A percentile compares a stretch with the other conserved stretches of the same genome.
These are phyloP conservation scores for Castanopsis chinensis DNA, from an alignment of 306 rosid genomes.

Conservation along the genomic window DNA sequence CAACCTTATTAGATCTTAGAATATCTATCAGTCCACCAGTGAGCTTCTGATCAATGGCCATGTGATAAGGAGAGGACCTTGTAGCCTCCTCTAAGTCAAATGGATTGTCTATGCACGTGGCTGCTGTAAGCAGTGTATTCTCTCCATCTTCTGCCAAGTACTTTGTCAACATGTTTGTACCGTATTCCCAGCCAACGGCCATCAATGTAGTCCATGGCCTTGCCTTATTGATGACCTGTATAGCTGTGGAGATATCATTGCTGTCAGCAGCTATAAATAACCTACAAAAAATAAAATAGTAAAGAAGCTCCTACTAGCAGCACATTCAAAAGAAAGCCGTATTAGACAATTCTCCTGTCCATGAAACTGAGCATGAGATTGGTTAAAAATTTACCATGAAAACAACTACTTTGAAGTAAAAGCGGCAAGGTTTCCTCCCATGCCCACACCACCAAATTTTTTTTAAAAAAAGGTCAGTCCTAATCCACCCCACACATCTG, in stretches of 20 bases:
- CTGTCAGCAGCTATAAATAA: constrained; percentile 98
- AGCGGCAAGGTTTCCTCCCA: too few relatives aligned
- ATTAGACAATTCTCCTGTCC: neutral
- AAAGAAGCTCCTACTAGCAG: too few relatives aligned
- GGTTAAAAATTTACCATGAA: too few relatives aligned
- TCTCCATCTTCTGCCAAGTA: constrained; percentile 93
- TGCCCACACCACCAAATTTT: too few relatives aligned
- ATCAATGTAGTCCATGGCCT: constrained; percentile 86
- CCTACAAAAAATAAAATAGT: constrained; percentile 51
- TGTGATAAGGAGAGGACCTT: too few relatives aligned
- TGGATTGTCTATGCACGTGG: constrained; percentile 86
- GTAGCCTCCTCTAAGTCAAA: constrained; percentile 41
- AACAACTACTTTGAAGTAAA: too few relatives aligned
- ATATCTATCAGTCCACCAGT: too few relatives aligned
- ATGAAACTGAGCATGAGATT: too few relatives aligned
- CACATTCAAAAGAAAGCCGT: constrained; percentile 4
- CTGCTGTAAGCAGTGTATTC: constrained; percentile 77
- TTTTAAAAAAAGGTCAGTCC: too few relatives aligned
- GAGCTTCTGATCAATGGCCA: too few relatives aligned
- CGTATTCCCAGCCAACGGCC: constrained; percentile 93
- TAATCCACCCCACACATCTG: too few relatives aligned
- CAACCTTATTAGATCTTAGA: too few relatives aligned
- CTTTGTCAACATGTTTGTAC: constrained; percentile 95
- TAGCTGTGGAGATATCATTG: constrained; percentile 86
- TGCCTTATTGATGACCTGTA: constrained; percentile 58